Evolutionary conservation across 805 yeast genomes (phyloP), one percentile per base, ranked within the genome.

Genomic region (Zygosaccharomyces pseudorouxii): DNA sequence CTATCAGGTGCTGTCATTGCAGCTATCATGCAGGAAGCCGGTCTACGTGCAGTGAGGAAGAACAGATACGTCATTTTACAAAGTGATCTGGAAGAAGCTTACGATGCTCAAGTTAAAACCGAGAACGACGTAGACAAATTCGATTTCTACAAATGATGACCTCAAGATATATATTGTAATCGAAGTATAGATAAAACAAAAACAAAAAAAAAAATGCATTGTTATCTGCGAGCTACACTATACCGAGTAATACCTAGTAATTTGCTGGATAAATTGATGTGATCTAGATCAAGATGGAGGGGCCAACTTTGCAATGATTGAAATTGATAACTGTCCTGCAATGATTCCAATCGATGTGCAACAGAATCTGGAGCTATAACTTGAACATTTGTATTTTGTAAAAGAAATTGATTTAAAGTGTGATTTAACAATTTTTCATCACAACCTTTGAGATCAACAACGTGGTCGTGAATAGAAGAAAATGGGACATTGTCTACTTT

Each of bases 21-120:
- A 12, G 99, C 99, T 14, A 92, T 93, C 58, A 93, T 93, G 99
- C 99, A 93, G 78, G 99, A 95, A 72, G 99, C 99, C 25, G 99
- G 99, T 57, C 78, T 93, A 58, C 82, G 99, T 59, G 99, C 99
- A 1, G 98, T 93, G 41, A 86, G 99, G 74, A 93, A 92, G 74
- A 93, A 93, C 71, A 81, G 99, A 72, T 93, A 95, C 69, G 95
- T 93, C 71, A 95, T 93, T 56, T 75, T 95, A 63, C 98, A 93
- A 72, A 83, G 84, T 65, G 99, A 93, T 73, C 76, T 93, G 66
- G 99, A 93, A 69, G 99, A 93, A 73, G 99, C 99, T 5, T 93
- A 93, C 73, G 86, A 95, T 47, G 73, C 96, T 35, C 99, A 93
- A 76, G 99, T 95, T 55, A 93, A 93, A 76, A 79, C 96, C 3